Evolutionary conservation across 805 yeast species (phyloP), one percentile per base, ranked within the genome.

Genomic region (Pachysolen tannophilus): DNA sequence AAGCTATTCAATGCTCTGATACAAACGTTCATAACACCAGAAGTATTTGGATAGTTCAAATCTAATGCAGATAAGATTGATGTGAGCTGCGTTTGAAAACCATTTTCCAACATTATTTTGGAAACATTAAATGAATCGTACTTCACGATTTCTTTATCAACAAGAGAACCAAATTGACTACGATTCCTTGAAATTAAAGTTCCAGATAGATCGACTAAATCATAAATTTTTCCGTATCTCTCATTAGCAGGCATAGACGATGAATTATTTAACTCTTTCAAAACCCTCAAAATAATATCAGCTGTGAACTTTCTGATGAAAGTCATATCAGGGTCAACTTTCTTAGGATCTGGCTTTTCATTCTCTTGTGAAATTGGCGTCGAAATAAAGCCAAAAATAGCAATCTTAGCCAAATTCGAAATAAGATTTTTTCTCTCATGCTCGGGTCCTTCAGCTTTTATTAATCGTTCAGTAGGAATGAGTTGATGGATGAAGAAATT

Each of bases 401-500:
- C 75, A 21, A 75, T 61, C 33, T 71, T 67, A 0, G 94, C 78
- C 24, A 82, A 58, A 26, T 73, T 64, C 1, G 90, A 70, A 4
- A 86, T 64, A 0, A 76, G 63, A 15, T 60, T 58, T 43, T 72
- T 66, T 56, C 94, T 61, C 38, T 70, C 70, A 21, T 41, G 53
- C 30, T 66, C 74, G 9, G 59, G 49, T 2, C 65, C 69, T 3
- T 43, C 41, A 10, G 58, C 60, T 1, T 54, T 52, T 8, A 50
- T 62, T 26, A 61, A 61, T 44, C 58, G 62, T n/a, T 68, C 61
- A 3, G 78, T 65, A 3, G 82, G 76, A 3, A 87, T 55, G 32
- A 88, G 64, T 48, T 82, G 87, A 50, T 84, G 87, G 13, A 87
- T 55, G 40, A 87, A 68, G 45, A 83, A 75, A 50, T 86, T 84